Evolutionary conservation across 2,329 filamentous ascomycete species (phyloP).

Genomic region (Exophiala phaeomuriformis): DNA sequence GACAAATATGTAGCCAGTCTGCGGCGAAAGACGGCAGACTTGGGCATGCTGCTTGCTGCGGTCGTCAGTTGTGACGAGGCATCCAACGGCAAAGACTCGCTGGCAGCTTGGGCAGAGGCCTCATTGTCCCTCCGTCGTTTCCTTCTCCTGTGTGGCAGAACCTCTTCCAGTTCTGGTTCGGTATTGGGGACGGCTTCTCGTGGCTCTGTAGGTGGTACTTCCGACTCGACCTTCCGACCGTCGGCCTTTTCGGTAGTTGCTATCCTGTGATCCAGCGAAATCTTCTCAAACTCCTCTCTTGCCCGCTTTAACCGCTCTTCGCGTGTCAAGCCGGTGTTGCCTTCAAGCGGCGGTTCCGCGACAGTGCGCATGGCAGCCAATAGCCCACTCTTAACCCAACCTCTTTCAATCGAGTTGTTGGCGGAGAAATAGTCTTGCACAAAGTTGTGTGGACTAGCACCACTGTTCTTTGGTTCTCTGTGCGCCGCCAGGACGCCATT

Average conservation of each 20-base stretch:
- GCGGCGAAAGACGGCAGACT: constrained; percentile 52
- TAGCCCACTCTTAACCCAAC: constrained; percentile 26
- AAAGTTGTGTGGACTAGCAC: constrained; percentile 19
- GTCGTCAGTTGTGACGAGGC: constrained; percentile 55
- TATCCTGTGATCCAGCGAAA: constrained; percentile 5
- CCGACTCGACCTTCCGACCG: neutral
- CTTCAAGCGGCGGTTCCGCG: constrained; percentile 6
- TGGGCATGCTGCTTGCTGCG: constrained; percentile 50
- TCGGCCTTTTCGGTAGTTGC: neutral
- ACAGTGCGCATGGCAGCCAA: constrained; percentile 22
- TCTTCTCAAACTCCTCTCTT: constrained; percentile 8
- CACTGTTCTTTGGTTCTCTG: constrained; percentile 5
- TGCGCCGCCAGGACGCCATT: constrained; percentile 5
- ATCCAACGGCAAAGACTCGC: constrained; percentile 47
- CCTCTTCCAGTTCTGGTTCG: constrained; percentile 7
- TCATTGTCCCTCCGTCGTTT: constrained; percentile 18
- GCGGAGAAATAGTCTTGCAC: constrained; percentile 28
- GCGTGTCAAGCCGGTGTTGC: neutral
- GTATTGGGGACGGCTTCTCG: neutral
- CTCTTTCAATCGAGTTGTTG: constrained; percentile 26
- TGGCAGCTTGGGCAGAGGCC: neutral
- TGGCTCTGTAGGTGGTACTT: neutral
- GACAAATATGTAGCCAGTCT: constrained; percentile 74
- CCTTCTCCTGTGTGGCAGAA: constrained; percentile 24
- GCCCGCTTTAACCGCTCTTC: neutral